phyloP scores from a whole-genome alignment of 2,329 filamentous ascomycete genomes.

The Cryoendolithus antarcticus region DNA sequence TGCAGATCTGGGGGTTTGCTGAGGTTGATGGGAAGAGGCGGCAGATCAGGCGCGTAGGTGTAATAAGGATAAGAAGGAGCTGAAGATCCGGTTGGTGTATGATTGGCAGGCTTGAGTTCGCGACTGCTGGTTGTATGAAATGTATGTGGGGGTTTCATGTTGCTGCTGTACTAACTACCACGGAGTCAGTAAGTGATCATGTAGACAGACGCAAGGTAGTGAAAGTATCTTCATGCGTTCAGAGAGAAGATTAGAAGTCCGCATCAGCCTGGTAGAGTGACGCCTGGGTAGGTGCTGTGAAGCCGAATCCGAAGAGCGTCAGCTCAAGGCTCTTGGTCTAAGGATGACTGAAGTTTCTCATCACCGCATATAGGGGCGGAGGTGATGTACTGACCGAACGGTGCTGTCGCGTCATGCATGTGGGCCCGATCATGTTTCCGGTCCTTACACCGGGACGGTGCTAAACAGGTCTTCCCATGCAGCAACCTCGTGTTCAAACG shows the following conservation, averaged over 20 bases:
- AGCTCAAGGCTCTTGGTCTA: constrained; percentile 22
- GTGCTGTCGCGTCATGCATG: too few relatives aligned
- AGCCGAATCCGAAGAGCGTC: constrained; percentile 14
- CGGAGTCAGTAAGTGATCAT: too few relatives aligned
- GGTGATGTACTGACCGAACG: too few relatives aligned
- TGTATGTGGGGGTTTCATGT: too few relatives aligned
- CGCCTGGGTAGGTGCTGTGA: constrained; percentile 16
- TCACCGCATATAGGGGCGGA: too few relatives aligned
- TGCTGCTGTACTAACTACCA: background rate
- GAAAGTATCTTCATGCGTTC: too few relatives aligned
- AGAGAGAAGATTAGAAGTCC: constrained; percentile 27
- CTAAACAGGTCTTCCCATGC: too few relatives aligned
- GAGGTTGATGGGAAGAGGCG: constrained; percentile 29
- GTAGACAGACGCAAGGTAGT: too few relatives aligned
- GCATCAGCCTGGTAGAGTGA: constrained; percentile 13
- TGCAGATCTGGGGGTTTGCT: constrained; percentile 41
- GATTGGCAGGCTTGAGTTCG: constrained; percentile 26
- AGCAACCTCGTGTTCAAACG: too few relatives aligned
- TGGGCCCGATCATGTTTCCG: too few relatives aligned
- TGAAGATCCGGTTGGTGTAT: constrained; percentile 31
- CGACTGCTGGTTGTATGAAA: too few relatives aligned
- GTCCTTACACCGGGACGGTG: too few relatives aligned
- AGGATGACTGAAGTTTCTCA: constrained; percentile 27
- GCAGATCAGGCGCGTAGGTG: constrained; percentile 25
- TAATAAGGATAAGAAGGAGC: constrained; percentile 26